Conservation (phyloP, 1,284 basidiomycete genomes). For the Exobasidium rhododendri region DNA sequence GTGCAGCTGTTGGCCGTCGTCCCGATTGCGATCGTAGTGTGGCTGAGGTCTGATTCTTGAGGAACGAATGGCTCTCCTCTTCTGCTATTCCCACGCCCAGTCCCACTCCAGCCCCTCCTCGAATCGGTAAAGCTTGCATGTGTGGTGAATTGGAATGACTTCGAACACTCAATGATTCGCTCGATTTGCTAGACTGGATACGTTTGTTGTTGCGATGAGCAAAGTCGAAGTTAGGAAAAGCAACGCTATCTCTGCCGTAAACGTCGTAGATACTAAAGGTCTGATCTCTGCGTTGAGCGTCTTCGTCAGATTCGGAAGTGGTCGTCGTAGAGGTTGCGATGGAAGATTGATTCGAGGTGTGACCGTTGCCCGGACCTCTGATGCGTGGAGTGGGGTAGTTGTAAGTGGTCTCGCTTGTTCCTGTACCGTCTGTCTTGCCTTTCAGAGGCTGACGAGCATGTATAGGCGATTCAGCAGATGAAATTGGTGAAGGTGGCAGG, state of each 20-base stretch:
- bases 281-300: slow-evolving; percentile 32
- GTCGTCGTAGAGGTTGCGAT: slow-evolving; percentile 21
- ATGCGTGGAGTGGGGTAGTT: slow-evolving; percentile 6
- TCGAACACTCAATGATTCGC: neutral
- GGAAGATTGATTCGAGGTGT: slow-evolving; percentile 4
- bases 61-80: neutral
- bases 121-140: neutral
- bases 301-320: slow-evolving; percentile 40
- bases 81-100: too few relatives aligned
- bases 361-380: slow-evolving; percentile 7
- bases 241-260: slow-evolving; percentile 48
- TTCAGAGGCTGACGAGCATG: slow-evolving; percentile 1
- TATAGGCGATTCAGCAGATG: slow-evolving; percentile 35
- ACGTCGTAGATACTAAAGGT: slow-evolving; percentile 50
- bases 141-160: neutral
- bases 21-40: slow-evolving; percentile 34
- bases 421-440: neutral
- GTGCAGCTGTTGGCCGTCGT: slow-evolving; percentile 38
- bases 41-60: neutral
- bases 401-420: slow-evolving; percentile 11
- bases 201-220: neutral
- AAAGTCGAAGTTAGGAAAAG: slow-evolving; percentile 48
- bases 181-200: neutral
- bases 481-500: slow-evolving; percentile 44
- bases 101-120: neutral